Percentiles rank a stretch among this genome's conserved stretches.
phyloP scores from a whole-genome alignment of 2,329 filamentous ascomycete species.

The Diplodia scrobiculata region DNA sequence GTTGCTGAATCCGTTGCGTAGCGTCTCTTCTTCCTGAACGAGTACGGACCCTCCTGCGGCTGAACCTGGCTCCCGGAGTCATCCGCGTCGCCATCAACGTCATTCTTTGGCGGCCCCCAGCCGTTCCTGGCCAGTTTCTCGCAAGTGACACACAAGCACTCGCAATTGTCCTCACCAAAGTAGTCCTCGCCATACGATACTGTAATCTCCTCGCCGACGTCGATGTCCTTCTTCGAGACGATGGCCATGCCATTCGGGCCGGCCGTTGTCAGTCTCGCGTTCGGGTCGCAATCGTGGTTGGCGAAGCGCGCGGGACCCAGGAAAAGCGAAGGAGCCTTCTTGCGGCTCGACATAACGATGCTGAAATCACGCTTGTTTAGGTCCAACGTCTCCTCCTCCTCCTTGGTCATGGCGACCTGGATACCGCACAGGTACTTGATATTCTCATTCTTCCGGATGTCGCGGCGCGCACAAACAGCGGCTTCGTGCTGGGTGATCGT shows the following conservation, averaged over 20 bases:
- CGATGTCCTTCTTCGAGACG: conserved; percentile 77
- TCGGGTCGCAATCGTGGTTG: conserved; percentile 95
- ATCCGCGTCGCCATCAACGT: conserved; percentile 32
- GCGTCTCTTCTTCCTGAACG: conserved; percentile 38
- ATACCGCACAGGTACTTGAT: conserved; percentile 91
- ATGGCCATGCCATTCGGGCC: conserved; percentile 89
- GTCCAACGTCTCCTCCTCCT: conserved; percentile 83
- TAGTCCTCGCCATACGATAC: conserved; percentile 96
- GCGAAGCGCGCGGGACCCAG: conserved; percentile 94
- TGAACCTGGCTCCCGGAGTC: not conserved
- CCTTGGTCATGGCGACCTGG: conserved; percentile 86
- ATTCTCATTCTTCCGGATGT: conserved; percentile 77
- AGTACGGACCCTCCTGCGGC: conserved; percentile 26
- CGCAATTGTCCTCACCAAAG: conserved; percentile 91
- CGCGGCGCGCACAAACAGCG: conserved; percentile 75
- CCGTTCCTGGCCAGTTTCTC: conserved; percentile 76
- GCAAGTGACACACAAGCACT: conserved; percentile 88
- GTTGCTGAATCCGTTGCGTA: conserved; percentile 35
- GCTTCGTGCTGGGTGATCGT: conserved; percentile 90
- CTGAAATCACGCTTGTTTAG: conserved; percentile 89
- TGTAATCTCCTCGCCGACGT: conserved; percentile 89
- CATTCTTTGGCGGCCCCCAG: conserved; percentile 63
- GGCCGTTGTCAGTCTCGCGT: conserved; percentile 81
- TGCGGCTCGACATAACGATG: conserved; percentile 89
- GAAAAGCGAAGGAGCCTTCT: conserved; percentile 87